Evolutionary conservation across 176 grass and related monocot species (phyloP), one percentile per base, ranked within the genome.

Genomic region (Dendrocalamus sinicus): DNA sequence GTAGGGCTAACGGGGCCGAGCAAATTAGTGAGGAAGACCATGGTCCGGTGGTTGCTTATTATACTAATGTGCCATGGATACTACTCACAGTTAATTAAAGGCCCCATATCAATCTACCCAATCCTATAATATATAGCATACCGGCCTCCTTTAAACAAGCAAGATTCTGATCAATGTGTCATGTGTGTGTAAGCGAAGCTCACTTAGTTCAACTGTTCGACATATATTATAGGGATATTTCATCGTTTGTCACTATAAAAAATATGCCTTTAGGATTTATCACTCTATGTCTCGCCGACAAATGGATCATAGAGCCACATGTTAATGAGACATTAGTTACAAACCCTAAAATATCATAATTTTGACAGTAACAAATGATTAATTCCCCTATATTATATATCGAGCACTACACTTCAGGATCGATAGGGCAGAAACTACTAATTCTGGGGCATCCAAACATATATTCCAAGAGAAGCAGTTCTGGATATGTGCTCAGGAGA

Each of bases 361-460:
- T 37, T 37, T 37, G 37, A 37, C 4, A 5, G 4, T 32, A 3
- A 32, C 32, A 32, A 32, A 32, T 32, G 1, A 32, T 32, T 32
- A 32, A 32, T 32, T 32, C 32, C 32, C 32, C 32, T 3, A 78
- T 17, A 53, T 54, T 86, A 74, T 76, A 23, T 23, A 60, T 12
- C 43, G 54, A 75, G 22, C 62, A 70, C 76, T 85, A 16, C 16
- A 50, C 61, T 81, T 60, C 24, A 86, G 70, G 63, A 76, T 68
- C 24, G 32, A 85, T 81, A 89, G 88, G 70, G 32, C 32, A 45
- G 82, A 81, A 61, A 71, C 70, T 63, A 85, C 28, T 9, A 55
- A 81, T 76, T 85, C 70, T 85, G 37, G 83, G 76, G 70, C 62
- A 89, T 76, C 81, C 83, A 76, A 43, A 81, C 77, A 85, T 85